Percentiles rank a stretch among this genome's conserved stretches.
phyloP scores from a whole-genome alignment of 2,329 filamentous ascomycete genomes.

The Penicillium sp. region DNA sequence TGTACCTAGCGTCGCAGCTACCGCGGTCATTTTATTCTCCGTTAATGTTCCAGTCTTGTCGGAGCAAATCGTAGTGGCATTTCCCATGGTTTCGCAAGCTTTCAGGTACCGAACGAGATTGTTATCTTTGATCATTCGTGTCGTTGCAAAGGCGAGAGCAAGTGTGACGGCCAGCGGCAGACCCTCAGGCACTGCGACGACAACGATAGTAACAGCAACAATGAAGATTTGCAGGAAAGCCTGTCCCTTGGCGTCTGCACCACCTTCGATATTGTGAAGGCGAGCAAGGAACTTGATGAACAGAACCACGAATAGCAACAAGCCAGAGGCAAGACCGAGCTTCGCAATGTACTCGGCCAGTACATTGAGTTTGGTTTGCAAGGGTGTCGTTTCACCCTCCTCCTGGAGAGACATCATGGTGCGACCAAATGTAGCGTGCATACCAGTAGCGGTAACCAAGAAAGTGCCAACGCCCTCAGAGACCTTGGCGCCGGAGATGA shows the following conservation, averaged over 20 bases:
- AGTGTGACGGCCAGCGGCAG: conserved; percentile 63
- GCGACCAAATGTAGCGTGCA: conserved; percentile 74
- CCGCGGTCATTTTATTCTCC: conserved; percentile 64
- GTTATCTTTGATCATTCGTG: conserved; percentile 64
- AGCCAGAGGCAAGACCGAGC: conserved; percentile 68
- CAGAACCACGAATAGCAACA: conserved; percentile 75
- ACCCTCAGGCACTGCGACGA: conserved; percentile 63
- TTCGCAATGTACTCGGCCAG: conserved; percentile 81
- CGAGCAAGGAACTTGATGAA: conserved; percentile 74
- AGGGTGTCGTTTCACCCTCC: conserved; percentile 73
- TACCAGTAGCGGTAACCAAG: conserved; percentile 71
- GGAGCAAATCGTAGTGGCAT: conserved; percentile 64
- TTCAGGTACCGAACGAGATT: conserved; percentile 61
- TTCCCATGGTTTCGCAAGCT: conserved; percentile 66
- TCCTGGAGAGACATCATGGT: conserved; percentile 77
- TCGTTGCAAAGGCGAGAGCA: conserved; percentile 64
- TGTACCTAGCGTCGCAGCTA: conserved; percentile 57
- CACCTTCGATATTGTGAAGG: conserved; percentile 53
- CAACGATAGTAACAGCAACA: conserved; percentile 59
- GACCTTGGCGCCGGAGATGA: conserved; percentile 76
- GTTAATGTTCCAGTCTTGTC: conserved; percentile 69
- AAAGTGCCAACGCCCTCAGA: conserved; percentile 75
- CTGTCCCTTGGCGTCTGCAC: conserved; percentile 55
- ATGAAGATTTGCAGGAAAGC: conserved; percentile 62
- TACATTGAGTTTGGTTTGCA: conserved; percentile 75